Evolutionary conservation across 2,329 filamentous ascomycete genomes (phyloP), one percentile per base, ranked within the genome.

Genomic region (Plenodomus lindquistii): DNA sequence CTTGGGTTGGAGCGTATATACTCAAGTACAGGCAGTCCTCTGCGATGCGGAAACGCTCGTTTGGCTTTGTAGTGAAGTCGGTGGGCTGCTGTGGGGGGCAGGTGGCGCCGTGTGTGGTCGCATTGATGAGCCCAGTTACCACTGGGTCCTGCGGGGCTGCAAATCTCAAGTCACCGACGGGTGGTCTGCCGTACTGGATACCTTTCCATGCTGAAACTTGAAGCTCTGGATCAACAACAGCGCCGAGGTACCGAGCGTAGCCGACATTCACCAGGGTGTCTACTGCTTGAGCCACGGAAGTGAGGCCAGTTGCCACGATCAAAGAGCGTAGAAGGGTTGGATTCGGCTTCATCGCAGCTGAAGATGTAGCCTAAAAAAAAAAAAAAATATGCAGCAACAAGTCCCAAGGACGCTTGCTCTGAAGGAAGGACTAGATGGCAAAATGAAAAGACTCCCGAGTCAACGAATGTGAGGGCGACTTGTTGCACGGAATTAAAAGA

Each of bases 11-110:
- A 0, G 85, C 83, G 58, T 81, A 85, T 6, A 86, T 76, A 46
- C 86, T 81, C 9, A 90, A 74, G 54, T 86, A 87, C 2, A 92
- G 78, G 63, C 89, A 93, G 58, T 89, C 86, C 62, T 89, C 86
- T 0, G 74, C 78, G 5, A 57, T 41, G 8, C 50, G 52, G 37
- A 64, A 64, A 15, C 57, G 55, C 3, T 45, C 18, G 15, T 49
- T 47, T 2, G 54, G 43, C 9, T 44, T 43, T 10, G 57, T 52
- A 15, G 57, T 60, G 48, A 50, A 65, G 21, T 66, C 63, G n/a
- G 48, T 46, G 1, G 63, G 59, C 9, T 46, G 47, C 16, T 50
- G 46, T 10, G 62, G 52, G 5, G 75, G 57, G 48, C 74, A 76
- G n/a, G 67, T 63, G 63, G 64, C 19, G 17, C 73, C 70, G 53